Evolutionary conservation across 192 early-diverging fungal genomes (phyloP).

Genomic region (Coemansia sp.): DNA sequence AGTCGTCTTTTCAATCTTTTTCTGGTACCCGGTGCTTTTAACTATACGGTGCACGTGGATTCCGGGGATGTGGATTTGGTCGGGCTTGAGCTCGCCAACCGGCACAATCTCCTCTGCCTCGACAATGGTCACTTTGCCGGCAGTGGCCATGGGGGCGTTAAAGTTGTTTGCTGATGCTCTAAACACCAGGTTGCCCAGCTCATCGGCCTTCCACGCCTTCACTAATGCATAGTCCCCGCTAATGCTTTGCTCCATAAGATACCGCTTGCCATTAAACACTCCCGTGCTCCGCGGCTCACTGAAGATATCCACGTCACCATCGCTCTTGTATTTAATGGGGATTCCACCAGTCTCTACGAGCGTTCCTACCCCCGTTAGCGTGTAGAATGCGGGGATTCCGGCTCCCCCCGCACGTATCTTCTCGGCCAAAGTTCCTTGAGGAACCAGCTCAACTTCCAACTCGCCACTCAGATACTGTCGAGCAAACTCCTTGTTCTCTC

Average conservation of each 20-base stretch:
- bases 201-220: conserved; percentile 78
- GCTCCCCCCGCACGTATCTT: conserved; percentile 71
- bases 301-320: conserved; percentile 55
- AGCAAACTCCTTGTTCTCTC: conserved; percentile 74
- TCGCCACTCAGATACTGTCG: conserved; percentile 72
- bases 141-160: conserved; percentile 68
- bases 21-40: conserved; percentile 62
- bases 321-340: conserved; percentile 62
- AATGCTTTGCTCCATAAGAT: conserved; percentile 71
- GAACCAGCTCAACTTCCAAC: conserved; percentile 68
- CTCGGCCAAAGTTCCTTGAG: conserved; percentile 72
- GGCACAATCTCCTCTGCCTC: conserved; percentile 75
- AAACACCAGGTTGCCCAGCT: conserved; percentile 67
- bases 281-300: conserved; percentile 59
- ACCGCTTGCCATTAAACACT: conserved; percentile 58
- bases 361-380: conserved; percentile 66
- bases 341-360: conserved; percentile 64
- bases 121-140: conserved; percentile 64
- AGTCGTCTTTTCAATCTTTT: conserved; percentile 61
- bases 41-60: conserved; percentile 69
- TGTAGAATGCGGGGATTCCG: conserved; percentile 70
- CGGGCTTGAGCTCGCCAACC: conserved; percentile 59
- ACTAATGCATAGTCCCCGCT: conserved; percentile 67
- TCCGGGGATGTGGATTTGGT: conserved; percentile 69
- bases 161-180: conserved; percentile 69